phyloP scores from a whole-genome alignment of 805 yeast genomes.

The Saccharomyces paradoxus region DNA sequence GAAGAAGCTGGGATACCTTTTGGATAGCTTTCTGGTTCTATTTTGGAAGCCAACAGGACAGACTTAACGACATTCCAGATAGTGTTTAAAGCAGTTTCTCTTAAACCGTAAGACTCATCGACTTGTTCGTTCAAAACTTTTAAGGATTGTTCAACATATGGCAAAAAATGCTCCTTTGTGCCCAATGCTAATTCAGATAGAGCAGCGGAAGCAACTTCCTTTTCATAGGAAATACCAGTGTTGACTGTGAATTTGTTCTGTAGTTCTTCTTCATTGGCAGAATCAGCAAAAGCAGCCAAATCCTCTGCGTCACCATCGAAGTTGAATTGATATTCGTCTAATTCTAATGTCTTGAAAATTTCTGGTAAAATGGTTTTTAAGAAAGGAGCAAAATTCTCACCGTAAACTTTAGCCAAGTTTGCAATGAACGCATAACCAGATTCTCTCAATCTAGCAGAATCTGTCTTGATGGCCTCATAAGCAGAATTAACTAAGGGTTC shows the following conservation, averaged over 20 bases:
- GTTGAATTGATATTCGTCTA: conserved; percentile 72
- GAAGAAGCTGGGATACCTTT: conserved; percentile 56
- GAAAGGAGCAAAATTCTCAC: conserved; percentile 80
- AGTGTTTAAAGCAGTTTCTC: conserved; percentile 75
- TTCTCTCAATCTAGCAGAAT: conserved; percentile 82
- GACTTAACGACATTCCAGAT: conserved; percentile 79
- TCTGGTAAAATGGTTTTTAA: conserved; percentile 76
- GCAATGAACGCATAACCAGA: conserved; percentile 90
- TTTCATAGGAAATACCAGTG: conserved; percentile 92
- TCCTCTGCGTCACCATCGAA: conserved; percentile 46
- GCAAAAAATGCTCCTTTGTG: conserved; percentile 71
- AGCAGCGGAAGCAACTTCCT: conserved; percentile 90
- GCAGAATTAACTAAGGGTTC: conserved; percentile 85
- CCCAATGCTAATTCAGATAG: conserved; percentile 82
- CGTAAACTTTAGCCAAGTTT: conserved; percentile 91
- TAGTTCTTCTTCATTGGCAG: conserved; percentile 51
- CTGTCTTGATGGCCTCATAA: conserved; percentile 65
- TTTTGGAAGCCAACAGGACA: conserved; percentile 43
- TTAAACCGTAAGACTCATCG: conserved; percentile 82
- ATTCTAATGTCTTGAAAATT: conserved; percentile 73
- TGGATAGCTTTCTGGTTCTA: conserved; percentile 47
- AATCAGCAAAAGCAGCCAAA: conserved; percentile 37
- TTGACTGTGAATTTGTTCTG: conserved; percentile 75
- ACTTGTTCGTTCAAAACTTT: conserved; percentile 59
- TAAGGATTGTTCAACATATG: conserved; percentile 65